Evolutionary conservation across 192 early-diverging fungal genomes (phyloP), one percentile per base, ranked within the genome.

Genomic region (Coemansia sp.): DNA sequence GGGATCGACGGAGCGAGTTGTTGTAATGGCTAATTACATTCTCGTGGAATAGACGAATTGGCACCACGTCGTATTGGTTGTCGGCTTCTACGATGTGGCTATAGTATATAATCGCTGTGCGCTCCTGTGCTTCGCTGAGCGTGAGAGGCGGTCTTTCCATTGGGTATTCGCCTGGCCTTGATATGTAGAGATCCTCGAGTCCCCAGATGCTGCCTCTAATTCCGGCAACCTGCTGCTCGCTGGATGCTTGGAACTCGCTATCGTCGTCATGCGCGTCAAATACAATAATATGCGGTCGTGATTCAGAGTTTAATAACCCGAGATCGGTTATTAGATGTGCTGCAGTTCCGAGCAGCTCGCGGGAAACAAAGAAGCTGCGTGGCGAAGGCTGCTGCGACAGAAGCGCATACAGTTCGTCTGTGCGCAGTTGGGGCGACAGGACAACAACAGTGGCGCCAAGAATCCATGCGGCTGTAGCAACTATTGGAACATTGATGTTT

Each of bases 391-490:
- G 49, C 41, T 56, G 67, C 13, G 42, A 29, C 17, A 75, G 36
- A 15, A 62, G 22, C 6, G 19, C 59, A 2, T 43, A 59, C 14
- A 70, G 41, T 53, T 70, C 73, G 9, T 42, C 52, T 17, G 22
- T n/a, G 4, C 23, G 8, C 11, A 58, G 38, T 17, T 70, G 62
- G 0, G 72, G 63, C 34, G 62, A 52, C 41, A 80, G 43, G 17
- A 66, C 66, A 20, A 75, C 67, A 20, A 75, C 55, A 36, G 59
- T 66, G 10, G 55, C 73, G 5, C 78, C 40, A 9, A 57, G 58
- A 1, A 67, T 23, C 78, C 78, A 80, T 4, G 73, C 65, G 4
- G 78, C 78, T 5, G 63, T 54, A 6, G 65, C 32, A 9, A 69
- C 63, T 15, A 80, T 63, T 6, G 66, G 78, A 2, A 71, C 45